These are phyloP conservation scores for Coprinopsis marcescibilis DNA, from an alignment of 768 basidiomycete genomes.

Conservation along the genomic window DNA sequence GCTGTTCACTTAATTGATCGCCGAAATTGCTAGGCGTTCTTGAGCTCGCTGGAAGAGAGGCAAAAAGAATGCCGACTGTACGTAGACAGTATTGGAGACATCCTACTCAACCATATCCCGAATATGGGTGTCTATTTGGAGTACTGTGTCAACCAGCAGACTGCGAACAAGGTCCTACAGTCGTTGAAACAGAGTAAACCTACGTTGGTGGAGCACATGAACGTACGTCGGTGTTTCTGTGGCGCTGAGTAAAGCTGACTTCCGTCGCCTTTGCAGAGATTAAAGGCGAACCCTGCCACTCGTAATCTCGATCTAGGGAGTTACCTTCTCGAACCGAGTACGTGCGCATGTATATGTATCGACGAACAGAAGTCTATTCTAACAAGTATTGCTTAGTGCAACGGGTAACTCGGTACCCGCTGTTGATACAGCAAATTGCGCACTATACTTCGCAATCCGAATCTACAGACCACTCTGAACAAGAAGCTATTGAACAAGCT, in stretches of 20 bases:
- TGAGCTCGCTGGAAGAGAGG: constrained; percentile 85
- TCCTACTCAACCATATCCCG: constrained; percentile 67
- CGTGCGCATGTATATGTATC: constrained; percentile 21
- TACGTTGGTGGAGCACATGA: constrained; percentile 58
- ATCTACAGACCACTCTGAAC: constrained; percentile 31
- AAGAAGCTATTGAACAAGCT: constrained; percentile 44
- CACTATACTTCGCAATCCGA: constrained; percentile 68
- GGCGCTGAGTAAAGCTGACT: too few relatives aligned
- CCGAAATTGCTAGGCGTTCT: constrained; percentile 47
- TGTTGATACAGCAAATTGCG: constrained; percentile 79
- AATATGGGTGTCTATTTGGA: constrained; percentile 80
- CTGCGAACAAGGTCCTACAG: constrained; percentile 71
- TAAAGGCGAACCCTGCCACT: constrained; percentile 62
- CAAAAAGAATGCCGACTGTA: constrained; percentile 92
- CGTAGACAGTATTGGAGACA: constrained; percentile 82
- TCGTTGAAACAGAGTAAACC: constrained; percentile 64
- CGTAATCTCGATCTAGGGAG: constrained; percentile 86
- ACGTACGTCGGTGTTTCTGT: constrained; percentile 36
- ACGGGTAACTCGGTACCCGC: constrained; percentile 90
- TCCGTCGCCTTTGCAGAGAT: background rate
- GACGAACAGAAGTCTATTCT: constrained; percentile 22
- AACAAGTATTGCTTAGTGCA: constrained; percentile 60
- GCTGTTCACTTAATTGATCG: constrained; percentile 19
- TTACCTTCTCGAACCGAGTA: constrained; percentile 89
- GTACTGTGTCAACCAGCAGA: constrained; percentile 87